Percentiles rank a stretch among this genome's conserved stretches.
phyloP scores from a whole-genome alignment of 192 early-diverging fungal genomes.

The Dissophora ornata region DNA sequence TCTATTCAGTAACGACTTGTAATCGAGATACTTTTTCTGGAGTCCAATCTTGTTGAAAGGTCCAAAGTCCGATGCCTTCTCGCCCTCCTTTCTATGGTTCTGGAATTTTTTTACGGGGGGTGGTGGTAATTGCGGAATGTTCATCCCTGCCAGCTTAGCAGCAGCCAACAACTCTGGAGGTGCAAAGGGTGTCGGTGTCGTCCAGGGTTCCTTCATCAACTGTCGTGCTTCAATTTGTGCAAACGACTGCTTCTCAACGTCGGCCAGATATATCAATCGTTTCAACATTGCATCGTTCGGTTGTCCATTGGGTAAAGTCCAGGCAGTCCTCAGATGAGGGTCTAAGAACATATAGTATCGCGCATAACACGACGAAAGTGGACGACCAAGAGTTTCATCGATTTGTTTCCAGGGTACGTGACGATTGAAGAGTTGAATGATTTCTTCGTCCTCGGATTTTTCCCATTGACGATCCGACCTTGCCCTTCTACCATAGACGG shows the following conservation, averaged over 20 bases:
- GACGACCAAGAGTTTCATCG: slow-evolving; percentile 11
- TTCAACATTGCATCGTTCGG: slow-evolving; percentile 10
- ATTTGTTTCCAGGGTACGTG: slow-evolving; percentile 23
- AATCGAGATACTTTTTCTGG: slow-evolving; percentile 18
- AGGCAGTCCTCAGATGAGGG: slow-evolving; percentile 16
- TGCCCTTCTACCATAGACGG: too few relatives aligned
- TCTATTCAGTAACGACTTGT: neutral
- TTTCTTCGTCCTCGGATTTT: slow-evolving; percentile 2
- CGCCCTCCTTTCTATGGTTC: neutral
- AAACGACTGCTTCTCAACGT: slow-evolving; percentile 20
- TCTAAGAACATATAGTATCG: slow-evolving; percentile 34
- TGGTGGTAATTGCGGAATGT: neutral
- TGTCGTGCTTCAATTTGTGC: slow-evolving; percentile 9
- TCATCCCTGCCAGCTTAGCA: neutral
- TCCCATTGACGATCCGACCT: too few relatives aligned
- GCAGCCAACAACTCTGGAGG: slow-evolving; percentile 5
- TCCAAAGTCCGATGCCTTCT: neutral
- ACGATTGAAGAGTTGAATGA: slow-evolving; percentile 9
- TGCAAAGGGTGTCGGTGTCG: slow-evolving; percentile 12
- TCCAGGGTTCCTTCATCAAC: slow-evolving; percentile 28
- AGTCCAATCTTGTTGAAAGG: slow-evolving; percentile 16
- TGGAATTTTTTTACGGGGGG: too few relatives aligned
- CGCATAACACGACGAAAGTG: slow-evolving; percentile 20
- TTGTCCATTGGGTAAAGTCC: slow-evolving; percentile 28
- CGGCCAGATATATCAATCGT: slow-evolving; percentile 26